Conservation (phyloP, 148 eudicot genomes). For the Diospyros kaki region DNA sequence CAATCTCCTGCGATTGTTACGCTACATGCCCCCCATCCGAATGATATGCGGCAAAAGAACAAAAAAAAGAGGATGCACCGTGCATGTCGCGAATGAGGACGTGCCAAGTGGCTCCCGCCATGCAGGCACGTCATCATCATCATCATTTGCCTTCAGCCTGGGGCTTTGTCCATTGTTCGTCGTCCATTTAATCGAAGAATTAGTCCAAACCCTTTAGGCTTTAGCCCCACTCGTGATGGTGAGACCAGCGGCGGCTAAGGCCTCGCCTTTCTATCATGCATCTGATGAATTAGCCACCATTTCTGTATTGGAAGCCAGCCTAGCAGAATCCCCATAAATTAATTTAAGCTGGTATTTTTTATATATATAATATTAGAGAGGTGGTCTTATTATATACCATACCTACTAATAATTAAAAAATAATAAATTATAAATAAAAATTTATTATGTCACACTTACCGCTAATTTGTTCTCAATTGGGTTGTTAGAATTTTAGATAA, state of each 20-base stretch:
- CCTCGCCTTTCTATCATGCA: slow-evolving; percentile 6
- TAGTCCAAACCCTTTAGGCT: neutral
- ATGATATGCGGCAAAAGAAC: too few relatives aligned
- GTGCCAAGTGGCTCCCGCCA: neutral
- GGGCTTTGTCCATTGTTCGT: neutral
- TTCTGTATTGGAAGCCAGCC: slow-evolving; percentile 16
- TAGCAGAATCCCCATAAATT: too few relatives aligned
- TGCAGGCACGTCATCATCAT: neutral
- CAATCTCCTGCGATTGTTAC: too few relatives aligned
- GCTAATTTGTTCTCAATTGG: too few relatives aligned
- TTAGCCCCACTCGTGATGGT: neutral
- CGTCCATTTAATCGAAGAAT: neutral
- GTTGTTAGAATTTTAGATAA: too few relatives aligned
- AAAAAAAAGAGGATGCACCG: neutral
- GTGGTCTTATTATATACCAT: too few relatives aligned
- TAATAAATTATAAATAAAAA: too few relatives aligned
- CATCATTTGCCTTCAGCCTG: neutral
- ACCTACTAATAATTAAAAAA: too few relatives aligned
- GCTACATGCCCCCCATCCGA: too few relatives aligned
- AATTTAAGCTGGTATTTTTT: too few relatives aligned
- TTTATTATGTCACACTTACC: too few relatives aligned
- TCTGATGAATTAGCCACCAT: neutral
- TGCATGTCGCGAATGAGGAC: neutral
- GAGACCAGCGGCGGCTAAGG: slow-evolving; percentile 16
- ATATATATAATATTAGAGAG: too few relatives aligned